Evolutionary conservation across 257 asterid species (phyloP), one percentile per base, ranked within the genome.

Genomic region (Solanum clarkiae): DNA sequence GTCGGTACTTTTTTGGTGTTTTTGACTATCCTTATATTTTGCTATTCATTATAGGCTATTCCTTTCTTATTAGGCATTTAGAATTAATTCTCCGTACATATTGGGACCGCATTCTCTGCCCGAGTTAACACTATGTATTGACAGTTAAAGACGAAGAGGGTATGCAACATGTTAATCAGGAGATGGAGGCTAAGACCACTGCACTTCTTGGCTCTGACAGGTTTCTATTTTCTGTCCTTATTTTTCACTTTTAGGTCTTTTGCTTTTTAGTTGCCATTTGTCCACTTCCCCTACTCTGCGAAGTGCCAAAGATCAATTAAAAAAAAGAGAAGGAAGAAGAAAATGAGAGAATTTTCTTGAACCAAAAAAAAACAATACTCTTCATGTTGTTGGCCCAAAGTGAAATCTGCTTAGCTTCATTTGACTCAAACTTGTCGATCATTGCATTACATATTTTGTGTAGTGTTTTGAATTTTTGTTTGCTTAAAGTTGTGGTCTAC

Each of bases 1-100:
- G 98, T 97, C 99, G 98, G 99, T 97, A 95, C 97, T 95, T 95
- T 90, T 93, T 94, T 89, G 89, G n/a, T 88, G 90, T 87, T 90
- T 70, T 82, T 86, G 8, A 85, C 89, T 86, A 79, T 81, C 84
- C 85, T 87, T 85, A 77, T 57, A 87, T 75, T 60, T 45, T 83
- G 1, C 72, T 56, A 47, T 51, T 77, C 63, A 51, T 26, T 26
- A 53, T 53, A 51, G 47, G 26, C 53, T 77, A 8, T 16, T 4
- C 53, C 44, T 49, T 75, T 49, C 45, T 4, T 7, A 24, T 77
- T 77, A 51, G 82, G 63, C 44, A 14, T 77, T 51, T 26, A 29
- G 24, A 77, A 77, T 12, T 32, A 54, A 69, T 51, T 45, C n/a
- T 36, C 70, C 65, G 40, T 53, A 40, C 32, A 13, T 68, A 26